Base-by-base conservation (phyloP, 768 basidiomycete genomes). In the Boletellus sp. region DNA sequence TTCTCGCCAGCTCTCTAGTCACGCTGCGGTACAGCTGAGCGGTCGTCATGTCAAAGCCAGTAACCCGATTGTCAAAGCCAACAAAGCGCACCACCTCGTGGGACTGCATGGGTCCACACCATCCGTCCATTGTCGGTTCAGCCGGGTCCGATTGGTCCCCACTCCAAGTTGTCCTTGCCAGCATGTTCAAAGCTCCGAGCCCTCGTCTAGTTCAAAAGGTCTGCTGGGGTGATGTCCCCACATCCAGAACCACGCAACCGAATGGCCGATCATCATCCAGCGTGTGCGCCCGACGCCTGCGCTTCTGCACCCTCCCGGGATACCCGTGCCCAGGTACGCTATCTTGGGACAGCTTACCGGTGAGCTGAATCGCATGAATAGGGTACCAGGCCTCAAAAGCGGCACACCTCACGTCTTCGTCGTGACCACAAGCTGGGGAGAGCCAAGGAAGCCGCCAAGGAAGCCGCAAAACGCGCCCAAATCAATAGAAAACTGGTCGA, bases 1-100 rank as follows among this genome's bases (percentile, higher is more conserved):
- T 60, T 60, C 49, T 68, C 20, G 62, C 56, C 15, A 69, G 43
- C 46, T 71, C 66, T 45, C 63, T 58, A n/a, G 51, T 56, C 23
- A 69, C 62, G 16, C 48, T 56, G 38, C 68, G 68, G 53, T 69
- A 71, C 43, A 62, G 46, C 42, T 50, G 54, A 20, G 43, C 22
- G 5, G 53, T 38, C 32, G 32, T 24, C 47, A 48, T 48, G 47
- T 40, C 46, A 47, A 40, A 46, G 45, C 45, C 11, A 19, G n/a
- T 12, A 26, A 41, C 9, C n/a, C 39, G 17, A 26, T 15, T 17
- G 24, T 24, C n/a, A 42, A 42, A 34, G 43, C 43, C 20, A 34
- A 52, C 35, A 55, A 37, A 40, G 28, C 28, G 28, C 28, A 28
- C 28, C 28, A 28, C 28, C 45, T 45, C 52, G 56, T 65, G 56